Evolutionary conservation across 2,329 filamentous ascomycete genomes (phyloP), one percentile per base, ranked within the genome.

Genomic region (Aspergillus intermedius): DNA sequence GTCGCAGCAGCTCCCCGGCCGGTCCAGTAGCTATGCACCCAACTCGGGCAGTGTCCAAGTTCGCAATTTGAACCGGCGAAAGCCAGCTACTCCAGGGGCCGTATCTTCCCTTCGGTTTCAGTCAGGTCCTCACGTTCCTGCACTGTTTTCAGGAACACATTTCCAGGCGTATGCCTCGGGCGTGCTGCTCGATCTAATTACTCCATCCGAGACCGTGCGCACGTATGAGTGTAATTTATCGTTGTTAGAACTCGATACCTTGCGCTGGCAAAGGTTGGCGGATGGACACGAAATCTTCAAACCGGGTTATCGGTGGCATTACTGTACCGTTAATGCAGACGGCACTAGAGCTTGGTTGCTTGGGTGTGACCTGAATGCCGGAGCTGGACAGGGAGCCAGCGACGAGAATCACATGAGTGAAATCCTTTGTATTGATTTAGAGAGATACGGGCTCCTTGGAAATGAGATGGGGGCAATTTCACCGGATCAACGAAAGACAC

Each of bases 331-430:
- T 71, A 94, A 96, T 64, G 85, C 93, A 52, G 88, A 95, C 60
- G 91, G 91, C 5, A 96, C 93, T 5, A 95, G 95, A 65, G 93
- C 90, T 6, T 98, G 93, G 91, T 76, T 98, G 21, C 78, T 98
- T n/a, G 93, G 93, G 7, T 96, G 90, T 61, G 87, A 87, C 2
- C 85, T 87, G 3, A 89, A 95, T 37, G 73, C 78, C 15, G 75
- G 79, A 5, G 82, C 83, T 43, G 85, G 85, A 35, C 75, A 84
- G 13, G 84, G 80, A 1, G 78, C 81, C 12, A 85, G 83, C 3
- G 84, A 90, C 49, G 91, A 95, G 63, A 91, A 96, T 65, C 94
- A 94, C 64, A 77, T 98, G 43, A 95, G 90, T 59, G 91, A 97
- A 64, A 88, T 98, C 19, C 84, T 98, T 69, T 87, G 91, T 57